Percentiles rank a stretch among this genome's conserved stretches.
These are phyloP conservation scores for Diddensiella caesifluorescens DNA, from an alignment of 805 yeast genomes.

Conservation along the genomic window DNA sequence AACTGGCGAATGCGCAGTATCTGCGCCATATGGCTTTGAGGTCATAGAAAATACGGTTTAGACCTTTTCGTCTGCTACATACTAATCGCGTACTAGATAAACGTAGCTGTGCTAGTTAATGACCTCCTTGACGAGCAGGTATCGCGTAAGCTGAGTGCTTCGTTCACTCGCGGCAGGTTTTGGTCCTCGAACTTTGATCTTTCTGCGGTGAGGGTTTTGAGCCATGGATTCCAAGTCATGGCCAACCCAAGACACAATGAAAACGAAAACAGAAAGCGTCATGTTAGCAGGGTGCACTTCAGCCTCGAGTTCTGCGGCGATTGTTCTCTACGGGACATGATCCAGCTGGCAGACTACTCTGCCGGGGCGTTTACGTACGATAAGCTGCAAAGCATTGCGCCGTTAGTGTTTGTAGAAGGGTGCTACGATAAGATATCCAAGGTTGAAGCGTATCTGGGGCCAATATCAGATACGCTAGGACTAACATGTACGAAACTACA, in stretches of 20 bases:
- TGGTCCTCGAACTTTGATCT: too few species aligned
- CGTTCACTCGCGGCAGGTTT: too few species aligned
- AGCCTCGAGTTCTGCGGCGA: not conserved
- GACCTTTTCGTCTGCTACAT: too few species aligned
- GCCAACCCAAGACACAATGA: not conserved
- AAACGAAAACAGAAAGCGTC: not conserved
- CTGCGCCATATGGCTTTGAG: conserved; percentile 1
- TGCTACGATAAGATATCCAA: not conserved
- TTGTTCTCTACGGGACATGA: not conserved
- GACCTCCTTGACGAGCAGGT: too few species aligned
- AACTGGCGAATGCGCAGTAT: not conserved
- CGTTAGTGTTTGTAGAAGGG: conserved; percentile 7
- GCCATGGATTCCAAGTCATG: not conserved
- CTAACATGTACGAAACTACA: not conserved
- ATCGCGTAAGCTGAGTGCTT: too few species aligned
- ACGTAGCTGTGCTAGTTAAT: not conserved
- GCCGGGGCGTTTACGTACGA: conserved; percentile 5
- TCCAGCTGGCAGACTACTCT: conserved; percentile 18
- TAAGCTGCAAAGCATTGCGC: conserved; percentile 6
- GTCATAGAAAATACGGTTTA: not conserved
- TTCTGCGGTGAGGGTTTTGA: too few species aligned
- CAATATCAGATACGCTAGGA: not conserved
- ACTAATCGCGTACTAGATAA: not conserved
- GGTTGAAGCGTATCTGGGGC: not conserved
- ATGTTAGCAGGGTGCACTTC: not conserved